These are phyloP conservation scores for Phytopythium boreale DNA, from an alignment of 352 stramenopile genomes.

Conservation along the genomic window DNA sequence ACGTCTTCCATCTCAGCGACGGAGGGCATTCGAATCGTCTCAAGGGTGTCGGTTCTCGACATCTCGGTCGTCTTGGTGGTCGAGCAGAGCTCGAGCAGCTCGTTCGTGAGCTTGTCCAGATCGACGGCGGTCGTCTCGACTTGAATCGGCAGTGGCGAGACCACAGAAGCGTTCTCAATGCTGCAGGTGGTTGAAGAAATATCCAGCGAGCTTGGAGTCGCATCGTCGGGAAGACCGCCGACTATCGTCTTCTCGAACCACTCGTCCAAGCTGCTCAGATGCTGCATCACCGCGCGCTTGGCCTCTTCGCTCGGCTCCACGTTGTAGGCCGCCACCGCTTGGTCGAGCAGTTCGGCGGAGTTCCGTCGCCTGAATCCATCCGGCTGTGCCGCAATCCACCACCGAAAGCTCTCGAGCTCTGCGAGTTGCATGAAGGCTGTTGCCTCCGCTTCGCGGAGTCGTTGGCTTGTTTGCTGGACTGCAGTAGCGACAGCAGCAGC, in stretches of 20 bases:
- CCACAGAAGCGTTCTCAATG: not conserved
- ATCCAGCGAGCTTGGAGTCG: not conserved
- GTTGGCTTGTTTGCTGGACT: not conserved
- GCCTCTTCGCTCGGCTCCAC: conserved; percentile 11
- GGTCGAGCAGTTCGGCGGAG: not conserved
- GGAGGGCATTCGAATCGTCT: not conserved
- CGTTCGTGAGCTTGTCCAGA: conserved; percentile 17
- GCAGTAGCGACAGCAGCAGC: not conserved
- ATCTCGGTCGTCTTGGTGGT: not conserved
- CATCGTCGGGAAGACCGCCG: not conserved
- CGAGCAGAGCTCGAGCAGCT: conserved; percentile 18
- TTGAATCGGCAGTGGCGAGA: not conserved
- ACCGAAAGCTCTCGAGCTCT: conserved; percentile 15
- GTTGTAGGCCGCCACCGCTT: not conserved
- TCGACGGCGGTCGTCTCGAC: not conserved
- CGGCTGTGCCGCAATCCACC: not conserved
- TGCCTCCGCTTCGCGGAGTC: conserved; percentile 10
- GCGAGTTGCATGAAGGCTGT: conserved; percentile 14
- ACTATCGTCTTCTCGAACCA: conserved; percentile 52
- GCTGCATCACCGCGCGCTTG: conserved; percentile 26
- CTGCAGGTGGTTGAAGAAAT: not conserved
- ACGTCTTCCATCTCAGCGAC: not conserved
- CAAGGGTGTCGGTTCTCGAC: conserved; percentile 8
- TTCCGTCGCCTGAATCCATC: not conserved
- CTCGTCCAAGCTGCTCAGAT: conserved; percentile 43